Evolutionary conservation across 352 stramenopile genomes (phyloP).

Genomic region (Phytophthora hibernalis): DNA sequence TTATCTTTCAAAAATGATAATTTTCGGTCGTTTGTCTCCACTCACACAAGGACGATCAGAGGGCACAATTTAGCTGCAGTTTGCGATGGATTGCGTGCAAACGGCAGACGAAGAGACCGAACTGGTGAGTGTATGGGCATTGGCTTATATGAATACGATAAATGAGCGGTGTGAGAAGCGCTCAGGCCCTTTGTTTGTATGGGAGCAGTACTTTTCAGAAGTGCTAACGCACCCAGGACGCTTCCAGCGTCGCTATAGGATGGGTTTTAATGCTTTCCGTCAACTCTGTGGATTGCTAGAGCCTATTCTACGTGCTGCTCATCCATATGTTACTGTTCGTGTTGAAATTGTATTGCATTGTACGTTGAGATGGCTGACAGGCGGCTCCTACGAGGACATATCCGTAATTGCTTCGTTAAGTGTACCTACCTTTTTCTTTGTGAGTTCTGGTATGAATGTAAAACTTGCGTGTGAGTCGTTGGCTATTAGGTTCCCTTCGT

Average conservation of each 20-base stretch:
- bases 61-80: too few species aligned
- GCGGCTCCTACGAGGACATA: constrained; percentile 6
- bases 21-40: too few species aligned
- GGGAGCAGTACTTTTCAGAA: too few species aligned
- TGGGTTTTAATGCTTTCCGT: constrained; percentile 1
- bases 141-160: constrained; percentile 3
- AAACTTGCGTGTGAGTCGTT: neutral
- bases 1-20: too few species aligned
- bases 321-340: too few species aligned
- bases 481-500: too few species aligned
- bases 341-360: constrained; percentile 16
- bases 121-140: constrained; percentile 6
- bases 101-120: constrained; percentile 2
- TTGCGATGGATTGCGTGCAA: too few species aligned
- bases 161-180: constrained; percentile 1
- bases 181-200: too few species aligned
- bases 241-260: constrained; percentile 4
- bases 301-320: neutral
- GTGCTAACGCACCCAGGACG: too few species aligned
- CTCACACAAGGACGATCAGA: too few species aligned
- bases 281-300: constrained; percentile 1
- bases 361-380: too few species aligned
- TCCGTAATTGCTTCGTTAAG: constrained; percentile 7
- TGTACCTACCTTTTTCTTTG: constrained; percentile 6
- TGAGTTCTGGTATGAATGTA: constrained; percentile 1